These are phyloP conservation scores for Microascus cirrosus DNA, from an alignment of 2,329 filamentous ascomycete species.

Conservation along the genomic window DNA sequence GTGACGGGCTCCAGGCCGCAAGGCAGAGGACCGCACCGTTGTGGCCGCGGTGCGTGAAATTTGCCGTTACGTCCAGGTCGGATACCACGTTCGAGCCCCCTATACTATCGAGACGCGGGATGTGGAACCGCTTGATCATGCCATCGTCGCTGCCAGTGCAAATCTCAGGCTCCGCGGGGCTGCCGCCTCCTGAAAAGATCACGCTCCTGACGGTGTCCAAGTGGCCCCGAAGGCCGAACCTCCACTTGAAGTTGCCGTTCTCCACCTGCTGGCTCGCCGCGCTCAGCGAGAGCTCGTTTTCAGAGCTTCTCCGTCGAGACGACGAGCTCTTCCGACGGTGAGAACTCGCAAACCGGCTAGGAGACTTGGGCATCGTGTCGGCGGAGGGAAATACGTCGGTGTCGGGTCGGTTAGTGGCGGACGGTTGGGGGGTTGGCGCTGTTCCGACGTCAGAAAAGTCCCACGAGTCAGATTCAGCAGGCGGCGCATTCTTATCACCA, in stretches of 20 bases:
- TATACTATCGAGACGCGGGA: slow-evolving; percentile 63
- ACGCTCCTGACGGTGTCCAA: slow-evolving; percentile 88
- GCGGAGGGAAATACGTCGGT: slow-evolving; percentile 80
- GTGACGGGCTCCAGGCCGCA: slow-evolving; percentile 75
- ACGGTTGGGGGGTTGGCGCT: slow-evolving; percentile 16
- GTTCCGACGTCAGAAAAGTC: slow-evolving; percentile 46
- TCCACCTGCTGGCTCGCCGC: slow-evolving; percentile 49
- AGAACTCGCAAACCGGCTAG: slow-evolving; percentile 54
- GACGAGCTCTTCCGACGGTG: slow-evolving; percentile 75
- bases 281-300: slow-evolving; percentile 48
- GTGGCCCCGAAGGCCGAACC: slow-evolving; percentile 85
- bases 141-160: slow-evolving; percentile 94
- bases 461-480: slow-evolving; percentile 64
- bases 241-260: slow-evolving; percentile 73
- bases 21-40: slow-evolving; percentile 80
- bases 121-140: slow-evolving; percentile 92
- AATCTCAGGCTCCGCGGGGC: slow-evolving; percentile 89
- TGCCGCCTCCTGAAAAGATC: slow-evolving; percentile 93
- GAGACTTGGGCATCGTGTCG: slow-evolving; percentile 71
- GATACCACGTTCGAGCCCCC: slow-evolving; percentile 31
- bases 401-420: slow-evolving; percentile 73
- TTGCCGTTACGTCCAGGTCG: slow-evolving; percentile 83
- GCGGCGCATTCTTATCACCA: slow-evolving; percentile 5
- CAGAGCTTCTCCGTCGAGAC: slow-evolving; percentile 52
- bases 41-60: slow-evolving; percentile 92